phyloP scores from a whole-genome alignment of 2,329 filamentous ascomycete species.

The Emericellopsis cladophorae region DNA sequence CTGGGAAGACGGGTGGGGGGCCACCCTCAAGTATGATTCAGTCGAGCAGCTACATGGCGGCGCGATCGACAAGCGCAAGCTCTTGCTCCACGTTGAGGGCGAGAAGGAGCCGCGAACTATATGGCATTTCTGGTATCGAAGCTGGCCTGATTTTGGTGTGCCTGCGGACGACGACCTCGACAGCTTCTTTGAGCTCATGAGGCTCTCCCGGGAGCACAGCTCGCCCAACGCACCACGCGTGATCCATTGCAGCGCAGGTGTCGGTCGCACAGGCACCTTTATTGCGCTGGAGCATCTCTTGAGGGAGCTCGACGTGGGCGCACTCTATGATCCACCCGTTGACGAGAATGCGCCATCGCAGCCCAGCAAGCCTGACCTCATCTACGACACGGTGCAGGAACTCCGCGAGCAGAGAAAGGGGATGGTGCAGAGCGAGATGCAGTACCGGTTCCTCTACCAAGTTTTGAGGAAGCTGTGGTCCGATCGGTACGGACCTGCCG shows the following conservation, averaged over 20 bases:
- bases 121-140: conserved; percentile 75
- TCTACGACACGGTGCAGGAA: conserved; percentile 67
- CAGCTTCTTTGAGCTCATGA: conserved; percentile 58
- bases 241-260: conserved; percentile 80
- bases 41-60: conserved; percentile 41
- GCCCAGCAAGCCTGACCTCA: conserved; percentile 39
- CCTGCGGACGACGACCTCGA: conserved; percentile 56
- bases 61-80: conserved; percentile 61
- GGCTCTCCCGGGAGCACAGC: conserved; percentile 46
- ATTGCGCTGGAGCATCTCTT: conserved; percentile 91
- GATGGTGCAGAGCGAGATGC: conserved; percentile 86
- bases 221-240: conserved; percentile 55
- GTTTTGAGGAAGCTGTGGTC: conserved; percentile 66
- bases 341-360: conserved; percentile 6
- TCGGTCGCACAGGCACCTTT: conserved; percentile 89
- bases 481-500: conserved; percentile 40
- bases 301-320: conserved; percentile 65
- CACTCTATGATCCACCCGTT: conserved; percentile 32
- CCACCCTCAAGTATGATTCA: conserved; percentile 55
- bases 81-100: conserved; percentile 43
- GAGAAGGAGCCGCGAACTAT: conserved; percentile 43
- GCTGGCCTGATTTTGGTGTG: conserved; percentile 85
- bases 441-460: conserved; percentile 82
- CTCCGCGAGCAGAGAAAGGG: conserved; percentile 79
- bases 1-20: conserved; percentile 55